phyloP scores from a whole-genome alignment of 257 asterid species.

The Forsythia viridissima region DNA sequence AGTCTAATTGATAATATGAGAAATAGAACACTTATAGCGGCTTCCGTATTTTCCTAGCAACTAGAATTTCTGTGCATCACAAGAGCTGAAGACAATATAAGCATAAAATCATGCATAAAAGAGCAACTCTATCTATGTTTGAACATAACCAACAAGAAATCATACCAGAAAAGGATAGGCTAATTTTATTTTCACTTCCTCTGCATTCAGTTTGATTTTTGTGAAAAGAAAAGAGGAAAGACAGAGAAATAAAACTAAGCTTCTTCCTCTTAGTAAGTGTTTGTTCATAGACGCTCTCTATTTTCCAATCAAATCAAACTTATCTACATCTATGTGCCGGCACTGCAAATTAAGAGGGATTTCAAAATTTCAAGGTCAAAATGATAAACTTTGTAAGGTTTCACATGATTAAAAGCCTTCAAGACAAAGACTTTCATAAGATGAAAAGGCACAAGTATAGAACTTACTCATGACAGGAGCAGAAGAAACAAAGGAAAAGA shows the following conservation, averaged over 20 bases:
- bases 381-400: neutral
- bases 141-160: neutral
- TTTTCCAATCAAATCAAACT: slow-evolving; percentile 2
- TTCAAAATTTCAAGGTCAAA: slow-evolving; percentile 12
- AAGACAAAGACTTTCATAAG: neutral
- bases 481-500: neutral
- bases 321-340: neutral
- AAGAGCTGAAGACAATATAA: neutral
- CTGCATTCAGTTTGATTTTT: neutral
- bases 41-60: neutral
- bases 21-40: slow-evolving; percentile 8
- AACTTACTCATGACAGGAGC: neutral
- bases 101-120: slow-evolving; percentile 7
- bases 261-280: neutral
- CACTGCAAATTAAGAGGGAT: neutral
- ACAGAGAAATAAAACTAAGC: neutral
- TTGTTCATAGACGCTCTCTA: slow-evolving; percentile 9
- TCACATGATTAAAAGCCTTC: slow-evolving; percentile 1
- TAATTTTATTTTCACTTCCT: neutral
- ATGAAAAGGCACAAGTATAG: neutral
- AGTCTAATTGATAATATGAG: neutral
- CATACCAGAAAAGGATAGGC: neutral
- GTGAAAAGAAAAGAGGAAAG: neutral
- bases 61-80: slow-evolving; percentile 2
- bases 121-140: neutral